Conservation (phyloP, 2,329 filamentous ascomycete genomes). For the Calonectria hawksworthii region DNA sequence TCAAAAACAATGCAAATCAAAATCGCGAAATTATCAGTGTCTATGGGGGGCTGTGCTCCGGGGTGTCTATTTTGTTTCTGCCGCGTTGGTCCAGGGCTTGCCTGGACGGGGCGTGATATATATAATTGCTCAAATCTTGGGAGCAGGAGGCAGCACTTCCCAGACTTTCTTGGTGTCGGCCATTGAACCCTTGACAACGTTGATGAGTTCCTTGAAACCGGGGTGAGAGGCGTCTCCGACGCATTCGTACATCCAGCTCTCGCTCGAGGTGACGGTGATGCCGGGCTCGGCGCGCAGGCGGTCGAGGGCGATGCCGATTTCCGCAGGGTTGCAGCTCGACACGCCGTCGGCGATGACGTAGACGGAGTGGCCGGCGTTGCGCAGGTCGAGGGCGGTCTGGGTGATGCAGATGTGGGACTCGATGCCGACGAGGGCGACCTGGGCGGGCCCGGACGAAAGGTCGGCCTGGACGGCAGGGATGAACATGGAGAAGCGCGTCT, state of each 20-base stretch:
- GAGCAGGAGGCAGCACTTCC: conserved; percentile 70
- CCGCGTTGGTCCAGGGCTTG: background rate
- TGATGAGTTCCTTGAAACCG: conserved; percentile 81
- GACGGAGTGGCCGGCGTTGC: conserved; percentile 81
- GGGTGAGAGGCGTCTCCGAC: conserved; percentile 83
- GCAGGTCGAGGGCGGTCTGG: conserved; percentile 88
- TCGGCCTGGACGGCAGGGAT: conserved; percentile 72
- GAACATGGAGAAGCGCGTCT: conserved; percentile 92
- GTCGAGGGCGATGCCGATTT: conserved; percentile 84
- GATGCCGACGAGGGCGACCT: conserved; percentile 88
- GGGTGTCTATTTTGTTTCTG: background rate
- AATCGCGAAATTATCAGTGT: conserved; percentile 11
- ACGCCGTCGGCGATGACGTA: conserved; percentile 93
- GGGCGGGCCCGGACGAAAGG: conserved; percentile 54
- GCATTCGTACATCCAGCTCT: conserved; percentile 91
- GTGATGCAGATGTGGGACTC: conserved; percentile 96
- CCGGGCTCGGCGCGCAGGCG: conserved; percentile 79
- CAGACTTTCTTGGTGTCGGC: conserved; percentile 79
- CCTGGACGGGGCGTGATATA: background rate
- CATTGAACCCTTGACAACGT: conserved; percentile 83
- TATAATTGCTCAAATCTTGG: conserved; percentile 62
- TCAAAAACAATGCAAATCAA: conserved; percentile 27
- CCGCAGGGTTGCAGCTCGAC: conserved; percentile 86
- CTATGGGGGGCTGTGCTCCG: background rate
- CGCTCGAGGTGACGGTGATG: conserved; percentile 85